These are phyloP conservation scores for Trametes villosa DNA, from an alignment of 768 basidiomycete species.

Conservation along the genomic window DNA sequence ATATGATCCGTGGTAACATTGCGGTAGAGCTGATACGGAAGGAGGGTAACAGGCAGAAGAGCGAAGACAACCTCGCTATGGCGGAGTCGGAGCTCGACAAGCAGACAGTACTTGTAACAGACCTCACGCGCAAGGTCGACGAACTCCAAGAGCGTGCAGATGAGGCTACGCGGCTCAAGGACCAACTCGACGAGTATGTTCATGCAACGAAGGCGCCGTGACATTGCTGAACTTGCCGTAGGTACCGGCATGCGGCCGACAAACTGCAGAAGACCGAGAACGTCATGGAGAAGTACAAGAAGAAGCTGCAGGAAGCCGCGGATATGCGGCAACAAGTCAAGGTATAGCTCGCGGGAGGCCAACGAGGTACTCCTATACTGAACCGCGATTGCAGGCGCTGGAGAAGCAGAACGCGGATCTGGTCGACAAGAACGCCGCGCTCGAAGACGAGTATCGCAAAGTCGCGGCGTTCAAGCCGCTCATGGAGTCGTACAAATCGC, in stretches of 20 bases:
- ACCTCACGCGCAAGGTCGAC: constrained; percentile 78
- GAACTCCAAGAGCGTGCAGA: constrained; percentile 81
- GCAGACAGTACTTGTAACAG: constrained; percentile 66
- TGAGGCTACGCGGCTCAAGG: constrained; percentile 80
- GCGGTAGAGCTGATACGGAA: constrained; percentile 27
- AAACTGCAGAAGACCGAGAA: constrained; percentile 93
- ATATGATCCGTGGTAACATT: not conserved
- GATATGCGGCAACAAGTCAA: constrained; percentile 88
- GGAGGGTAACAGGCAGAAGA: constrained; percentile 74
- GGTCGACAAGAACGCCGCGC: constrained; percentile 85
- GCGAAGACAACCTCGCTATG: constrained; percentile 87
- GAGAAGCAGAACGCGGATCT: constrained; percentile 94
- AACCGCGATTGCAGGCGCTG: constrained; percentile 57
- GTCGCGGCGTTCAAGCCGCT: constrained; percentile 85
- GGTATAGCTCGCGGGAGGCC: constrained; percentile 53
- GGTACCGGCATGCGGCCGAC: constrained; percentile 91
- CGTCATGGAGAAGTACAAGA: constrained; percentile 98
- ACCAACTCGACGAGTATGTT: constrained; percentile 91
- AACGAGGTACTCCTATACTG: too few relatives aligned
- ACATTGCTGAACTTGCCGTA: constrained; percentile 34
- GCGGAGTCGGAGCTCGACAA: constrained; percentile 85
- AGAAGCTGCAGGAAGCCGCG: constrained; percentile 94
- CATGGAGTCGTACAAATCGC: constrained; percentile 90
- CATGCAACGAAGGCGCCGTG: fast-evolving
- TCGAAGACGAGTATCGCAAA: constrained; percentile 93